These are phyloP conservation scores for Polyporus tsugae DNA, from an alignment of 1,284 basidiomycete species.

Conservation along the genomic window DNA sequence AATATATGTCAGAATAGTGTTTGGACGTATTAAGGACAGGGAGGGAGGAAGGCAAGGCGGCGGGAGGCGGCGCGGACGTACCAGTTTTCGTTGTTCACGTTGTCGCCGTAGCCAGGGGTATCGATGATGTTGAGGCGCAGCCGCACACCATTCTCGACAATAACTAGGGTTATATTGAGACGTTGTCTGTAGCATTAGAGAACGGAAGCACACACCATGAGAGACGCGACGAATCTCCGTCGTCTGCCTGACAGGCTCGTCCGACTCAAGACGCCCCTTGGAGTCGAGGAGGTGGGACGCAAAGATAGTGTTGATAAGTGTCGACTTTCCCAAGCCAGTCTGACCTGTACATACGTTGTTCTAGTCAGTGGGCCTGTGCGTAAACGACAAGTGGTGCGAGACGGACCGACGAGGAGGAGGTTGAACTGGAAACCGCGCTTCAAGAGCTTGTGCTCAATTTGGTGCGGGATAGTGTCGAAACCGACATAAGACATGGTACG, in stretches of 20 bases:
- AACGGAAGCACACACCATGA: constrained; percentile 74
- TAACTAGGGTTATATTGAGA: constrained; percentile 61
- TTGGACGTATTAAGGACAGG: constrained; percentile 14
- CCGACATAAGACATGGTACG: constrained; percentile 90
- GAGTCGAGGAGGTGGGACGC: constrained; percentile 98
- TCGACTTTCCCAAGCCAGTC: constrained; percentile 98
- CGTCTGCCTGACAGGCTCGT: constrained; percentile 91
- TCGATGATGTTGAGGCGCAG: constrained; percentile 98
- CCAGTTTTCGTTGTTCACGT: constrained; percentile 99
- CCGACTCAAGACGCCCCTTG: constrained; percentile 90
- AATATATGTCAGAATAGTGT: constrained; percentile 11
- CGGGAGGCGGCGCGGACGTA: constrained; percentile 48
- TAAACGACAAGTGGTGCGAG: constrained; percentile 10
- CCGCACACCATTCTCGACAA: constrained; percentile 95
- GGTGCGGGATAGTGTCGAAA: constrained; percentile 95
- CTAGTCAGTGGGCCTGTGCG: neutral
- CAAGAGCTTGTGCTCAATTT: constrained; percentile 99
- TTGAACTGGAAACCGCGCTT: constrained; percentile 99
- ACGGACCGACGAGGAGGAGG: constrained; percentile 88
- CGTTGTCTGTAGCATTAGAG: neutral
- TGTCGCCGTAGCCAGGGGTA: constrained; percentile 98
- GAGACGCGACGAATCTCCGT: constrained; percentile 97
- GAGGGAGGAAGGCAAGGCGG: constrained; percentile 7
- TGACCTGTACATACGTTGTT: constrained; percentile 68
- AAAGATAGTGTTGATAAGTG: constrained; percentile 98